Base-by-base conservation (phyloP, 179 eudicot species). In the Vitellaria paradoxa region DNA sequence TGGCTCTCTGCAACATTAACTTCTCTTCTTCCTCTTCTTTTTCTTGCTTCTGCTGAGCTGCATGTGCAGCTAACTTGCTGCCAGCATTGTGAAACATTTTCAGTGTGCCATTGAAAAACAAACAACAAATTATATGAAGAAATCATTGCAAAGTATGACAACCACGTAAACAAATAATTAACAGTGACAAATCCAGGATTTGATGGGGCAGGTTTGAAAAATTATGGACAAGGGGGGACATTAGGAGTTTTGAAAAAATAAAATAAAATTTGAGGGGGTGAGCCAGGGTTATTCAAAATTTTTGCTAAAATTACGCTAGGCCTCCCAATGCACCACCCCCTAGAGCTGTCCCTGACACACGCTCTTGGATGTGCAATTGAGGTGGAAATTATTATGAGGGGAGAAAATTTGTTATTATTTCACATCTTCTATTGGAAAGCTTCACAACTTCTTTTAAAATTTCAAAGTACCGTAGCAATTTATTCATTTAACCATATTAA, bases 1-100 rank as follows among this genome's bases (percentile, higher is more conserved):
- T 82, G 23, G 97, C 99, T 83, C 93, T 96, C 70, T 93, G 94
- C 55, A 88, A 85, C 84, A 80, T 73, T 75, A 86, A 73, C 82
- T 74, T 95, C 87, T 95, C 99, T 55, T 87, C 92, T 69, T 87
- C 93, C 57, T 95, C 99, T 24, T 89, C 93, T 79, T 88, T 88
- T 74, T 90, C 94, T 55, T 93, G 96, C 81, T 90, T 88, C 74
- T 89, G 88, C 79, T 93, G 96, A 76, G 86, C 70, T 77, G 84
- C 81, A 77, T 91, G 98, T 55, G 97, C 97, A 60, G 88, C 91
- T 81, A 82, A 76, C 88, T 90, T 91, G 80, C 99, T 96, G 88
- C 82, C 53, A 72, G 42, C 62, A 37, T 56, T 2, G 49, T 45
- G 37, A 60, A 30, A 64, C 62, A 15, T 14, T 60, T 61, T 64